Percentiles rank a stretch among this genome's conserved stretches.
Evolutionary conservation across 352 stramenopile species (phyloP).

Genomic region (Pythium scleroteichum): DNA sequence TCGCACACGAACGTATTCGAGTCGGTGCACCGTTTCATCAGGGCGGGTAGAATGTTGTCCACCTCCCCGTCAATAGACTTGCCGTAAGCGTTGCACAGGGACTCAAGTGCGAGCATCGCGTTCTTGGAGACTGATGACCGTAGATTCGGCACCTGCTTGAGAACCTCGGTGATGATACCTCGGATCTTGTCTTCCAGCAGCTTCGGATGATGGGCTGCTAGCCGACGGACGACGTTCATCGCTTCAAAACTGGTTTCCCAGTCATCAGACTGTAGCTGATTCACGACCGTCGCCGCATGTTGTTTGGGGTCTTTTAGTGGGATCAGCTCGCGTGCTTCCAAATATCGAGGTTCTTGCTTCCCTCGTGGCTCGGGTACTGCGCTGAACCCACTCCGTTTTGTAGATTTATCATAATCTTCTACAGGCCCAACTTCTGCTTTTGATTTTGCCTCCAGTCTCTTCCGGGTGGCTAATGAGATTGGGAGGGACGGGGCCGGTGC

Average conservation of each 20-base stretch:
- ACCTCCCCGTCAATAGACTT: conserved; percentile 59
- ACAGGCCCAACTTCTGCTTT: not conserved
- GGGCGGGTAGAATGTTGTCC: conserved; percentile 53
- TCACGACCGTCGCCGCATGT: conserved; percentile 39
- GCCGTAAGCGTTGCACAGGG: conserved; percentile 47
- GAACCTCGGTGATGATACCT: conserved; percentile 42
- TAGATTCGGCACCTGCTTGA: conserved; percentile 68
- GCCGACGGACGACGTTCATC: conserved; percentile 54
- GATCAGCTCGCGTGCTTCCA: conserved; percentile 60
- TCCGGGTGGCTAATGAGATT: conserved; percentile 14
- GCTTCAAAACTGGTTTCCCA: conserved; percentile 73
- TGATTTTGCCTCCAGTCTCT: conserved; percentile 4
- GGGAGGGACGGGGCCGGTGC: not conserved
- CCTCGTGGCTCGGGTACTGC: not conserved
- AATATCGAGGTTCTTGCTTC: conserved; percentile 68
- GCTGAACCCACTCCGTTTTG: conserved; percentile 10
- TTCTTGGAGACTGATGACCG: conserved; percentile 79
- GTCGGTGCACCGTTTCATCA: conserved; percentile 68
- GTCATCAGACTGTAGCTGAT: conserved; percentile 40
- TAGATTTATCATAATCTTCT: not conserved
- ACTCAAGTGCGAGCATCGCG: conserved; percentile 66
- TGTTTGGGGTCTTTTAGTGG: conserved; percentile 62
- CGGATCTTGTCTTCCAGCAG: conserved; percentile 55
- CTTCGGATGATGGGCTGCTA: conserved; percentile 50
- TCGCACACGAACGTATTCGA: conserved; percentile 81